phyloP scores from a whole-genome alignment of 306 rosid species.

The Luffa aegyptiaca region DNA sequence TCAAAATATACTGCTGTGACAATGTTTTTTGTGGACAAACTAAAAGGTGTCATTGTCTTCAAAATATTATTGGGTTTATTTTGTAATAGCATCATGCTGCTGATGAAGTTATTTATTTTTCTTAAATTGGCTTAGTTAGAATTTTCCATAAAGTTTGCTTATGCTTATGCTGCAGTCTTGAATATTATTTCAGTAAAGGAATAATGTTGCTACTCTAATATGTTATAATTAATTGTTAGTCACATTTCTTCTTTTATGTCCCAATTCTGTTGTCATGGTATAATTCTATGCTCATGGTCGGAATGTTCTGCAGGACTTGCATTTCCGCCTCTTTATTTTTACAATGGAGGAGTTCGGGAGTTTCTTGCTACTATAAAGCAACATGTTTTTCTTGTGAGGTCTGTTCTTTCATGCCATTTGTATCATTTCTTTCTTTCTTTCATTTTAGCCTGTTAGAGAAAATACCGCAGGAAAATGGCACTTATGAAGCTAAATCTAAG shows the following conservation, averaged over 20 bases:
- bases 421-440: not conserved
- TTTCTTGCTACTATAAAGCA: conserved; percentile 94
- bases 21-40: not conserved
- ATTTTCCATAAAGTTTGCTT: not conserved
- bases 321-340: conserved; percentile 81
- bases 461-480: not conserved
- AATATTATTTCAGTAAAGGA: not conserved
- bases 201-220: not conserved
- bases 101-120: not conserved
- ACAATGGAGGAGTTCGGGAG: conserved; percentile 97
- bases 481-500: not conserved
- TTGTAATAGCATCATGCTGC: not conserved
- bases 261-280: not conserved
- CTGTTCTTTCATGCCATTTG: conserved; percentile 22
- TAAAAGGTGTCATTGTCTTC: not conserved
- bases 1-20: not conserved
- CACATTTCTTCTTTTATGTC: conserved; percentile 11
- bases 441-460: not conserved
- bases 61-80: not conserved
- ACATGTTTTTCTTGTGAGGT: conserved; percentile 84
- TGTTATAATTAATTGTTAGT: not conserved
- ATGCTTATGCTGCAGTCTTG: not conserved
- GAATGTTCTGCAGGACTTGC: conserved; percentile 77
- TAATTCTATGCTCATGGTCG: conserved; percentile 12
- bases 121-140: not conserved